A percentile compares a stretch with the other conserved stretches of the same genome.
Evolutionary conservation across 2,329 filamentous ascomycete species (phyloP).

Genomic region (Phyllosticta citriasiana): DNA sequence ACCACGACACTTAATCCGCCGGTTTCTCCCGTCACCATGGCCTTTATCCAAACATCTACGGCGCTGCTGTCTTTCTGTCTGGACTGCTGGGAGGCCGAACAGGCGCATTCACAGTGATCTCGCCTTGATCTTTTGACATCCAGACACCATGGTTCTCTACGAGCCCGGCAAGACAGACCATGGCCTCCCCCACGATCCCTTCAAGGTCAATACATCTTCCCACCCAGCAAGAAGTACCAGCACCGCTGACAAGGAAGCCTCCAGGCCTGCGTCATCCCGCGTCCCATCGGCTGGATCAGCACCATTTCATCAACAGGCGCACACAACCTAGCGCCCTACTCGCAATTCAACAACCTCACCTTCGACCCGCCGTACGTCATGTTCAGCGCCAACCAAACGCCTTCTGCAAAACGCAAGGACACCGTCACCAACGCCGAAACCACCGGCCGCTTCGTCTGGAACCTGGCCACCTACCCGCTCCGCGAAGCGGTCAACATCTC

Average conservation of each 20-base stretch:
- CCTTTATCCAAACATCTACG: background rate
- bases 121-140: background rate
- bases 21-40: background rate
- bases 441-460: conserved; percentile 50
- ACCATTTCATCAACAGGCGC: conserved; percentile 39
- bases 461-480: conserved; percentile 47
- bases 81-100: too few species aligned
- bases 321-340: conserved; percentile 51
- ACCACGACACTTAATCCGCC: background rate
- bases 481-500: conserved; percentile 47
- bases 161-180: conserved; percentile 44
- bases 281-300: conserved; percentile 55
- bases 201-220: conserved; percentile 35
- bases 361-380: conserved; percentile 55
- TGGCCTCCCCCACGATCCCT: conserved; percentile 44
- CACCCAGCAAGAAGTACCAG: background rate
- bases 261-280: conserved; percentile 48
- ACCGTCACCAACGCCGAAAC: conserved; percentile 47
- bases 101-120: background rate
- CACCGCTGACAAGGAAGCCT: background rate
- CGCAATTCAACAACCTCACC: conserved; percentile 53
- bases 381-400: conserved; percentile 50
- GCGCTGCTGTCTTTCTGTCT: too few species aligned
- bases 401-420: conserved; percentile 41
- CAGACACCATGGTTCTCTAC: conserved; percentile 38